Conservation (phyloP, 2,329 filamentous ascomycete genomes). For the Aspergillus jensenii region DNA sequence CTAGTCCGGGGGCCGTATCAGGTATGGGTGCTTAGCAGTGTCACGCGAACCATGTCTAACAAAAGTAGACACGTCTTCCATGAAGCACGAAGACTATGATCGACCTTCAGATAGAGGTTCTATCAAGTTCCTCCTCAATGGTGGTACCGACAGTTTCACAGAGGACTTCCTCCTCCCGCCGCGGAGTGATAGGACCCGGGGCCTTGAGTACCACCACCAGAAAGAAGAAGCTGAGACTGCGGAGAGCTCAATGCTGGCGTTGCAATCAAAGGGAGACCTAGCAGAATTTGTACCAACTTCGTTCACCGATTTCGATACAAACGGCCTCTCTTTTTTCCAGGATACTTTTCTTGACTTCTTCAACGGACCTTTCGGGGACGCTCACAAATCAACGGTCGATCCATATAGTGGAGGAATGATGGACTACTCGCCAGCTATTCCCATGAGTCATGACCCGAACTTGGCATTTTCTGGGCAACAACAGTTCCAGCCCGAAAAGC, state of each 20-base stretch:
- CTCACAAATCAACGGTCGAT: slow-evolving; percentile 24
- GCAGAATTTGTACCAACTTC: slow-evolving; percentile 17
- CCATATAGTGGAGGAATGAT: slow-evolving; percentile 21
- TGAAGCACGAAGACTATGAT: slow-evolving; percentile 27
- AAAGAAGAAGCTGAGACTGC: slow-evolving; percentile 24
- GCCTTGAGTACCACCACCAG: slow-evolving; percentile 38
- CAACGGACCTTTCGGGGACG: slow-evolving; percentile 35
- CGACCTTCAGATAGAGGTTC: slow-evolving; percentile 45
- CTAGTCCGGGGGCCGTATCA: slow-evolving; percentile 18
- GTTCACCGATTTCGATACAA: slow-evolving; percentile 26
- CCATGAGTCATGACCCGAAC: slow-evolving; percentile 20
- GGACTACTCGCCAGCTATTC: slow-evolving; percentile 17
- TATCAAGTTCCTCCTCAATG: slow-evolving; percentile 48
- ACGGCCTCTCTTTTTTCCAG: slow-evolving; percentile 31
- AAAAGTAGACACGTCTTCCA: slow-evolving; percentile 17
- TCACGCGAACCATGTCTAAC: not conserved
- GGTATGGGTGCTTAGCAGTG: slow-evolving; percentile 13
- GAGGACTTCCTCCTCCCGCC: slow-evolving; percentile 46
- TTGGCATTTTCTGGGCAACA: slow-evolving; percentile 21
- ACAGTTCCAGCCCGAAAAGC: slow-evolving; percentile 36
- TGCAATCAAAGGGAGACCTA: slow-evolving; percentile 14
- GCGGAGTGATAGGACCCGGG: slow-evolving; percentile 36
- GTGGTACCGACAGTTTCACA: slow-evolving; percentile 47
- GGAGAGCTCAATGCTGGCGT: slow-evolving; percentile 18
- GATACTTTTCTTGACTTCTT: slow-evolving; percentile 41